Conservation (phyloP, 176 grass and related monocot species). For the Lolium rigidum region DNA sequence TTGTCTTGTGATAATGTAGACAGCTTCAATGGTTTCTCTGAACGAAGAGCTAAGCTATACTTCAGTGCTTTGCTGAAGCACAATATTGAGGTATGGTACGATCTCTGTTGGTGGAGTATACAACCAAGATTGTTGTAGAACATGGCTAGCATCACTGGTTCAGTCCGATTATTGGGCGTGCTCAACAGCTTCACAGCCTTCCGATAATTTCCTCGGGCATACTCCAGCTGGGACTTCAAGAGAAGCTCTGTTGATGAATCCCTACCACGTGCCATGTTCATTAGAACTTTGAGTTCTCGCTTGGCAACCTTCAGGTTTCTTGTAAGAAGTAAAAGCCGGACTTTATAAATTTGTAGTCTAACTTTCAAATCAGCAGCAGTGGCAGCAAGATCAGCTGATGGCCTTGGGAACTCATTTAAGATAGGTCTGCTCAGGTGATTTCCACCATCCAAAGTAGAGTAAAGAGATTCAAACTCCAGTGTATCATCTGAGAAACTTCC, state of each 20-base stretch:
- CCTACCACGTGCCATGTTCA: slow-evolving; percentile 96
- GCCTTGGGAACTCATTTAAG: slow-evolving; percentile 69
- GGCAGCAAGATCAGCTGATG: slow-evolving; percentile 74
- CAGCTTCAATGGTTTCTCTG: slow-evolving; percentile 75
- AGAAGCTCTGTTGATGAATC: slow-evolving; percentile 90
- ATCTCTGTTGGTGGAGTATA: slow-evolving; percentile 89
- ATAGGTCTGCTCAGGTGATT: slow-evolving; percentile 56
- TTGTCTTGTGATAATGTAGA: slow-evolving; percentile 78
- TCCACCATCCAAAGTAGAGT: slow-evolving; percentile 69
- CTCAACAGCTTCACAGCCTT: slow-evolving; percentile 94
- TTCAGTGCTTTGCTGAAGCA: slow-evolving; percentile 86
- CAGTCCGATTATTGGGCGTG: slow-evolving; percentile 77
- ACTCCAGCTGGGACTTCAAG: slow-evolving; percentile 95
- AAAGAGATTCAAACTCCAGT: slow-evolving; percentile 83
- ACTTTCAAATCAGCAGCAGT: slow-evolving; percentile 79
- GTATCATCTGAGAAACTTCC: slow-evolving; percentile 75
- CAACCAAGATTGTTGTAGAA: slow-evolving; percentile 95
- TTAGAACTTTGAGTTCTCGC: slow-evolving; percentile 93
- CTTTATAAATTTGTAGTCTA: slow-evolving; percentile 92
- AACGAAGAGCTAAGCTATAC: slow-evolving; percentile 55
- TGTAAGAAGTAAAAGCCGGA: slow-evolving; percentile 76
- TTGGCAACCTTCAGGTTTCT: slow-evolving; percentile 93
- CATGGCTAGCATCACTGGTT: slow-evolving; percentile 69
- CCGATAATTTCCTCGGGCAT: slow-evolving; percentile 84
- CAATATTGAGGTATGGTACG: slow-evolving; percentile 62